These are phyloP conservation scores for Starmerella gropengiesseri DNA, from an alignment of 805 yeast species.

Conservation along the genomic window DNA sequence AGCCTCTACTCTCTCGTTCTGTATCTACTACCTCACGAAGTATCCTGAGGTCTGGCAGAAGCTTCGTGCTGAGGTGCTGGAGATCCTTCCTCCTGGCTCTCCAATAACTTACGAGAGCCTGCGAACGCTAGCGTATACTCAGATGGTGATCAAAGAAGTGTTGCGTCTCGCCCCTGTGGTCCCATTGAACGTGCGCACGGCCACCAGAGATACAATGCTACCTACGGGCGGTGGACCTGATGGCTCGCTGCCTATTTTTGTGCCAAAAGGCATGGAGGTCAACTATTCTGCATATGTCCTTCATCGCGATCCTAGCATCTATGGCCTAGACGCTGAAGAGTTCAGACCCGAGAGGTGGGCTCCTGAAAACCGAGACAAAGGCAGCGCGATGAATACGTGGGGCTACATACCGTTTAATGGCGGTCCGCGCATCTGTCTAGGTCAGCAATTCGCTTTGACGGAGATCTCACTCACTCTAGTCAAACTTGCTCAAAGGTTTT, in stretches of 20 bases:
- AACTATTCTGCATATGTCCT: conserved; percentile 33
- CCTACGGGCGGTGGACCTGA: conserved; percentile 43
- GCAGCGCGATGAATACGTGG: conserved; percentile 33
- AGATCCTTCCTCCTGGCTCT: conserved; percentile 23
- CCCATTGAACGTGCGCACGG: conserved; percentile 36
- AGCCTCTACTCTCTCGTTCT: conserved; percentile 37
- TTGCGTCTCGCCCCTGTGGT: conserved; percentile 40
- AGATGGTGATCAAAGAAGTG: conserved; percentile 36
- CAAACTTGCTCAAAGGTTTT: conserved; percentile 31
- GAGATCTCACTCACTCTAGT: conserved; percentile 36
- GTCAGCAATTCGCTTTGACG: conserved; percentile 43
- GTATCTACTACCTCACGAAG: conserved; percentile 35
- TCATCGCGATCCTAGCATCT: conserved; percentile 33
- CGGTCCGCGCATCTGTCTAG: conserved; percentile 42
- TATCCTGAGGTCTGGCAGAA: conserved; percentile 32
- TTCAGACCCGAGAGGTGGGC: conserved; percentile 42
- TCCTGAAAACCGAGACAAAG: conserved; percentile 9
- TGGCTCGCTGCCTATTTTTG: conserved; percentile 30
- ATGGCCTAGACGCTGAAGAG: conserved; percentile 35
- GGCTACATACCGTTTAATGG: conserved; percentile 40
- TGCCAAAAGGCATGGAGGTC: conserved; percentile 34
- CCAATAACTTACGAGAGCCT: conserved; percentile 34
- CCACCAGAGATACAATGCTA: conserved; percentile 35
- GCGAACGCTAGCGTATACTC: conserved; percentile 36
- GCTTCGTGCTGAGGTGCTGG: conserved; percentile 28